phyloP scores from a whole-genome alignment of 768 basidiomycete species.

The Naematelia aurantialba region DNA sequence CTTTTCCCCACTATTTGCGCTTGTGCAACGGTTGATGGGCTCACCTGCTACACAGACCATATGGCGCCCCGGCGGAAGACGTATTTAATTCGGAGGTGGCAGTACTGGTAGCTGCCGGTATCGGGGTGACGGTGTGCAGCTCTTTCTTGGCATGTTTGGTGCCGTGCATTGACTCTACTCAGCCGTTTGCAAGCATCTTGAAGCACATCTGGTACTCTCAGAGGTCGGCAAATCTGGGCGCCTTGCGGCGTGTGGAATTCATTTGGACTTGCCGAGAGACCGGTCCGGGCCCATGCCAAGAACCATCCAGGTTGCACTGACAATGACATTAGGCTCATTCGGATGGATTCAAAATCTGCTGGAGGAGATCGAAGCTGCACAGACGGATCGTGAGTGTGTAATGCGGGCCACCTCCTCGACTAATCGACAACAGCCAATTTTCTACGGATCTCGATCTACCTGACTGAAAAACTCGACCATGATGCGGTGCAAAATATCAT shows the following conservation, averaged over 20 bases:
- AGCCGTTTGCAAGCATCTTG: constrained; percentile 85
- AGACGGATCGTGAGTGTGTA: constrained; percentile 69
- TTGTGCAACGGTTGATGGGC: not conserved
- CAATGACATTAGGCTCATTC: constrained; percentile 68
- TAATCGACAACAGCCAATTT: constrained; percentile 65
- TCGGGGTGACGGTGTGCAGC: constrained; percentile 68
- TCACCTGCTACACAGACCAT: constrained; percentile 73
- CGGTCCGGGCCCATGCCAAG: constrained; percentile 10
- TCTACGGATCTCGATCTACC: constrained; percentile 63
- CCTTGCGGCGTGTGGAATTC: constrained; percentile 84
- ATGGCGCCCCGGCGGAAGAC: constrained; percentile 88
- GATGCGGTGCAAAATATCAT: constrained; percentile 42
- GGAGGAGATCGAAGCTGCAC: constrained; percentile 80
- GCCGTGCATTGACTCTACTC: not conserved
- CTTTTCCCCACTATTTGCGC: not conserved
- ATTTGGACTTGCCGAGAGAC: constrained; percentile 61
- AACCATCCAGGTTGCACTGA: not conserved
- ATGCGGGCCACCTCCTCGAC: constrained; percentile 17
- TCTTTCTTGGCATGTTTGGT: not conserved
- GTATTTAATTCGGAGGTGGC: constrained; percentile 82
- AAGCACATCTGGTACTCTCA: constrained; percentile 96
- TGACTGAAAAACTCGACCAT: constrained; percentile 37
- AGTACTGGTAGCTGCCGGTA: constrained; percentile 88
- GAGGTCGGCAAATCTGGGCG: constrained; percentile 68
- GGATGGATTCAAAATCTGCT: constrained; percentile 93